These are phyloP conservation scores for Agaricus sinodeliciosus DNA, from an alignment of 768 basidiomycete genomes.

Conservation along the genomic window DNA sequence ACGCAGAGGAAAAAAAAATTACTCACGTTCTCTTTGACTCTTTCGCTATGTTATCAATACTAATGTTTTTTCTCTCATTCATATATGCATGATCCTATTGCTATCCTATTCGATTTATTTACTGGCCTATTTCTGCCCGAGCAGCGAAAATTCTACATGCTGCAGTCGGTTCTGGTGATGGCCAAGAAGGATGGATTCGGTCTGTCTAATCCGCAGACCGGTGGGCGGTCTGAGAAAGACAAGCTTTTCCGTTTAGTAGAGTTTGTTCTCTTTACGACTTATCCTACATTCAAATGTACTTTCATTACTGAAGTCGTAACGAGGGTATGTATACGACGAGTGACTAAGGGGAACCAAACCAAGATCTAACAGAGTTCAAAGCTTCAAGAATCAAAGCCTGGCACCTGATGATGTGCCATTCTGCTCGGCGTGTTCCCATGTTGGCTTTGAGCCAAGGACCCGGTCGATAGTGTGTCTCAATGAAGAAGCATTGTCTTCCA, in stretches of 20 bases:
- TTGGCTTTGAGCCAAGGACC: slow-evolving; percentile 5
- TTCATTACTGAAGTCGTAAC: neutral
- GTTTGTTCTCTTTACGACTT: slow-evolving; percentile 20
- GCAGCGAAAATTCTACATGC: slow-evolving; percentile 53
- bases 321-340: no score
- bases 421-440: neutral
- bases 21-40: neutral
- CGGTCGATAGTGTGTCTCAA: slow-evolving; percentile 40
- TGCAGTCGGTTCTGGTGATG: slow-evolving; percentile 78
- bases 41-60: neutral
- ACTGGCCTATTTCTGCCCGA: slow-evolving; percentile 73
- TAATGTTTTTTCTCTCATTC: neutral
- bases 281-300: slow-evolving; percentile 9
- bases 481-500: slow-evolving; percentile 47
- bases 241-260: slow-evolving; percentile 26
- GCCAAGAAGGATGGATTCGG: slow-evolving; percentile 51
- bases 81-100: neutral
- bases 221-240: slow-evolving; percentile 37
- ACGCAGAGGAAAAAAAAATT: neutral
- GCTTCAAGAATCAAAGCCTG: no score
- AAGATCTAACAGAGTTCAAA: neutral
- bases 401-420: neutral
- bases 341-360: neutral
- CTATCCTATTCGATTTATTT: slow-evolving; percentile 1
- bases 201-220: slow-evolving; percentile 49